Evolutionary conservation across 345 rosid genomes (phyloP), one percentile per base, ranked within the genome.

Genomic region (Schrenkiella parvula): DNA sequence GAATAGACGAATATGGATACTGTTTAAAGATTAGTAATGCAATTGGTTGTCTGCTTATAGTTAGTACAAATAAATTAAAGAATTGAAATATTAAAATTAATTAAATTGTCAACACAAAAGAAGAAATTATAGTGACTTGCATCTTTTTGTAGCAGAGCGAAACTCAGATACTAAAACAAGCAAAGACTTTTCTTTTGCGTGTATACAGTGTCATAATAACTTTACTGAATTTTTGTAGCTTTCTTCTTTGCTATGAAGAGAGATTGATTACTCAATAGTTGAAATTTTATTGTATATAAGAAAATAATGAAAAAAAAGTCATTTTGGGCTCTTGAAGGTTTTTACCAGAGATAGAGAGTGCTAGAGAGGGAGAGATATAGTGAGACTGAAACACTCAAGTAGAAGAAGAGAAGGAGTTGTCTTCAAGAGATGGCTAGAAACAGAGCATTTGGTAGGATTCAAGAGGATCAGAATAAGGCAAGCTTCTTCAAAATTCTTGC

Each of bases 381-480:
- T 9, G 25, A 48, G 15, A 51, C 17, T 51, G 29, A 50, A 22
- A 52, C 12, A 51, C 17, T 51, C 19, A 14, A 51, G 18, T 32
- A 51, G 56, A 17, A 51, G 56, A 51, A 28, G 34, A 52, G 25
- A 47, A 47, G 15, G 34, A 51, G 12, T 52, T 28, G 21, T 28
- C 58, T 53, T 53, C 37, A 15, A 28, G 13, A 26, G 58, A 53
- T 53, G 58, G 58, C 58, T 53, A 8, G 37, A n/a, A 53, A 53
- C 58, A 53, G 21, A 53, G 58, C 58, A 53, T 53, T 53, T 28
- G 58, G 21, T 53, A 53, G 37, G 58, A 9, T n/a, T 53, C 58
- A 53, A 53, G 37, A 53, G 11, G 58, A 53, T 21, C 2, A 5
- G 37, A n/a, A 28, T 10, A 53, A 53, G 37, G 8, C 21, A 8